phyloP scores from a whole-genome alignment of 139 green algal species.

The Picochlorum sp. region DNA sequence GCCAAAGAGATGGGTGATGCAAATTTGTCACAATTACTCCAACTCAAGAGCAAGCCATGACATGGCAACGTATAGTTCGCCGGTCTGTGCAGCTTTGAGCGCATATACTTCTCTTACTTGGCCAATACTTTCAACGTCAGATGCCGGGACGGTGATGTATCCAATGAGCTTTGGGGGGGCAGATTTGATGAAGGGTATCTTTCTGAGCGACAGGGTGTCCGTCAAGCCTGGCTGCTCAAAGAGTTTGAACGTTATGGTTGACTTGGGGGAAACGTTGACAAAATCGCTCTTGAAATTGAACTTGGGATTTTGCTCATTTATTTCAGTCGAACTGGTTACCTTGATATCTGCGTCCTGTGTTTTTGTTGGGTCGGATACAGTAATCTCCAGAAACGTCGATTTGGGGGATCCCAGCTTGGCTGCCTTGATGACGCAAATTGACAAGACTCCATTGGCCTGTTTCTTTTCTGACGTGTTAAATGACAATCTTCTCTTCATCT shows the following conservation, averaged over 20 bases:
- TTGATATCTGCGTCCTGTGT: conserved; percentile 12
- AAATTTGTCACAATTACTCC: neutral
- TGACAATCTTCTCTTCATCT: neutral
- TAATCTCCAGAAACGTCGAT: conserved; percentile 2
- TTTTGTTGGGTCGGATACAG: conserved; percentile 13
- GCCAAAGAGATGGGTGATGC: neutral
- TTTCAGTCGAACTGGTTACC: neutral
- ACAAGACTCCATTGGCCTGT: conserved; percentile 13
- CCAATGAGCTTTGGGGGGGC: too few relatives aligned
- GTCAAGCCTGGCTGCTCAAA: conserved; percentile 6
- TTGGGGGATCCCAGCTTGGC: neutral
- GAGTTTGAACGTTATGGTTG: conserved; percentile 4
- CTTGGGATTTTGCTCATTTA: neutral
- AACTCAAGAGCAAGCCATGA: conserved; percentile 11
- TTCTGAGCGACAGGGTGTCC: too few relatives aligned
- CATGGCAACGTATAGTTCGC: conserved; percentile 12
- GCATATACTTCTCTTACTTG: conserved; percentile 5
- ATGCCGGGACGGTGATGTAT: neutral
- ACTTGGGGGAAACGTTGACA: conserved; percentile 25
- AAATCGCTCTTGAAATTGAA: conserved; percentile 25
- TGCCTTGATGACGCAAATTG: conserved; percentile 9
- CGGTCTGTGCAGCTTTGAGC: conserved; percentile 15
- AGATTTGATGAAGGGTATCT: too few relatives aligned
- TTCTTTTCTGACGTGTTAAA: neutral
- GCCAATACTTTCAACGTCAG: conserved; percentile 5